Evolutionary conservation across 257 asterid species (phyloP), one percentile per base, ranked within the genome.

Genomic region (Plantago major): DNA sequence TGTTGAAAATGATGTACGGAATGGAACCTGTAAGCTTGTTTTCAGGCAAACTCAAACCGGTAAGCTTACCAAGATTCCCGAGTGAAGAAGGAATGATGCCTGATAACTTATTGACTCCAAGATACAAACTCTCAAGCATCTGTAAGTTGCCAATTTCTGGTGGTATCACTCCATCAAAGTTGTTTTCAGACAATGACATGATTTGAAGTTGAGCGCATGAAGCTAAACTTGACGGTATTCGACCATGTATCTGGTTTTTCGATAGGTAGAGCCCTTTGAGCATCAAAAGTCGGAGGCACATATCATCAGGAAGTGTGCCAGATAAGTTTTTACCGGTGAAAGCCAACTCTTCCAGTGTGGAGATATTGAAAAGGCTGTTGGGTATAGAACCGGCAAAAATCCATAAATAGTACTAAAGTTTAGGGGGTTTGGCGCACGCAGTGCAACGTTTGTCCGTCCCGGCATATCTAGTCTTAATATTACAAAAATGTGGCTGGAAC

Each of bases 1-100:
- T 55, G 16, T 69, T 62, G 45, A 55, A 60, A 53, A 69, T 53
- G 18, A 37, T 18, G 17, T 3, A 42, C 6, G 76, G 71, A 42
- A 71, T 65, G 3, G 1, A 43, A 49, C 70, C 74, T 13, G 63
- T 47, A 12, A 55, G 60, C 47, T 26, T 49, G 57, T 81, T 84
- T 2, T 59, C 46, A 47, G 10, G 57, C 65, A 69, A 15, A 16
- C 47, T 5, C 9, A 76, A 40, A 42, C 22, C 16, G 12, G 9
- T 33, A 16, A 67, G 60, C 44, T 47, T 60, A 33, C 58, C 28
- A 70, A 57, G 47, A 57, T 30, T 30, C 37, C 37, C 37, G 53
- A 47, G 53, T 10, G 53, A 47, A 47, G 53, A 13, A 47, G 53
- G 53, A 2, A 47, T 47, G 53, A 14, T 52, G 19, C 58, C 58